phyloP scores from a whole-genome alignment of 2,329 filamentous ascomycete species.

The Aspergillus texensis region DNA sequence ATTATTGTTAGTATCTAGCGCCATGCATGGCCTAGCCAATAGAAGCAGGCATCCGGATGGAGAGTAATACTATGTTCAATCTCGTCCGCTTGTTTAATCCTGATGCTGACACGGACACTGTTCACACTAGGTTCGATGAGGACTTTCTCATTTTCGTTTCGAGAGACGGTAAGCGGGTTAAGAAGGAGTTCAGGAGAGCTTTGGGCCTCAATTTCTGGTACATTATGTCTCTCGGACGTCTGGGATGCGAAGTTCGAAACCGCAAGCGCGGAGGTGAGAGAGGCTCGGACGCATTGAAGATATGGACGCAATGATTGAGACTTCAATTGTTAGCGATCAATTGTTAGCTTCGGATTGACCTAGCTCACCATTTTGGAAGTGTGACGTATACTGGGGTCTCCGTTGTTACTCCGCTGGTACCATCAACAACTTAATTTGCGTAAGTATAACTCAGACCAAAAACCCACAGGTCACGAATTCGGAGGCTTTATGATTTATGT shows the following conservation, averaged over 20 bases:
- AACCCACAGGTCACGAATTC: neutral
- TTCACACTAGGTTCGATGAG: slow-evolving; percentile 96
- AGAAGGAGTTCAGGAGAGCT: slow-evolving; percentile 92
- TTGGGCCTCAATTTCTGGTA: slow-evolving; percentile 92
- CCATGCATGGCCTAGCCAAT: neutral
- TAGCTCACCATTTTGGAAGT: slow-evolving; percentile 32
- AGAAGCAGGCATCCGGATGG: neutral
- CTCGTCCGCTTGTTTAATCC: slow-evolving; percentile 99
- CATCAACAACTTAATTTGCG: neutral
- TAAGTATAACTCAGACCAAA: neutral
- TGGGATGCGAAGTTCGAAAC: slow-evolving; percentile 98
- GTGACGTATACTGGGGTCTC: slow-evolving; percentile 3
- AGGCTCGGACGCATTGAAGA: slow-evolving; percentile 92
- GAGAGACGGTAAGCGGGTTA: slow-evolving; percentile 84
- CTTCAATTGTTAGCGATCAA: slow-evolving; percentile 46
- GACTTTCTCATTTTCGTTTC: slow-evolving; percentile 97
- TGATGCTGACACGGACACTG: slow-evolving; percentile 94
- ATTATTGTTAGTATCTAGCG: neutral
- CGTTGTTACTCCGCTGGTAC: neutral
- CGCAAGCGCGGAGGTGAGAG: slow-evolving; percentile 88
- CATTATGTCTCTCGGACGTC: slow-evolving; percentile 94
- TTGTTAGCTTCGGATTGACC: slow-evolving; percentile 3
- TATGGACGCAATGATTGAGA: slow-evolving; percentile 97
- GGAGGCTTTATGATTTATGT: neutral
- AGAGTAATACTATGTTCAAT: slow-evolving; percentile 73